Evolutionary conservation across 2,329 filamentous ascomycete species (phyloP).

Genomic region (Calycina herbarum): DNA sequence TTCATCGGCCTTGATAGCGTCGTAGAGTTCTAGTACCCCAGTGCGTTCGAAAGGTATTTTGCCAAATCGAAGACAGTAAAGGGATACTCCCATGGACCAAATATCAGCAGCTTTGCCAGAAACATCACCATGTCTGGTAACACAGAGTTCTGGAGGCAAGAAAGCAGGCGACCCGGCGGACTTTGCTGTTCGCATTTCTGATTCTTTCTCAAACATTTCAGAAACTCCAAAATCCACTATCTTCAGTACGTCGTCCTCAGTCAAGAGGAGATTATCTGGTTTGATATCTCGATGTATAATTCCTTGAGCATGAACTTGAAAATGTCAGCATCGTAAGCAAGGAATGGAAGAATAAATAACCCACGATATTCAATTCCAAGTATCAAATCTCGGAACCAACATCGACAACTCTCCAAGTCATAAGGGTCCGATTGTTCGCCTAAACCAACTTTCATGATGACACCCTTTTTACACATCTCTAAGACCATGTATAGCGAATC

Average conservation of each 20-base stretch:
- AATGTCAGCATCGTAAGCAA: background rate
- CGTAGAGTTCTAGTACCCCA: slow-evolving; percentile 82
- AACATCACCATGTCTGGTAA: slow-evolving; percentile 80
- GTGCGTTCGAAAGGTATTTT: slow-evolving; percentile 80
- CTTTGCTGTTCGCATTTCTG: slow-evolving; percentile 87
- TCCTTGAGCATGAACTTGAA: slow-evolving; percentile 81
- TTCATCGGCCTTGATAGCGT: slow-evolving; percentile 76
- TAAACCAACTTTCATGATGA: slow-evolving; percentile 94
- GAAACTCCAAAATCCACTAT: slow-evolving; percentile 99
- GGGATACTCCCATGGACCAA: slow-evolving; percentile 96
- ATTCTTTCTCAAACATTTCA: slow-evolving; percentile 92
- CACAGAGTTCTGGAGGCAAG: slow-evolving; percentile 87
- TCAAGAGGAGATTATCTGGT: slow-evolving; percentile 91
- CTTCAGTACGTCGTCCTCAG: slow-evolving; percentile 89
- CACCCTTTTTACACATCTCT: slow-evolving; percentile 98
- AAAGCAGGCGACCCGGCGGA: slow-evolving; percentile 95
- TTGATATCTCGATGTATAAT: slow-evolving; percentile 98
- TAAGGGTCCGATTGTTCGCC: slow-evolving; percentile 82
- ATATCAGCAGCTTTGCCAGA: slow-evolving; percentile 90
- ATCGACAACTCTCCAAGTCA: slow-evolving; percentile 75
- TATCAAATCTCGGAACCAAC: slow-evolving; percentile 93
- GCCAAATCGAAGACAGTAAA: slow-evolving; percentile 91
- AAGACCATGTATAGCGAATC: slow-evolving; percentile 98
- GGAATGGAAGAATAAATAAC: slow-evolving; percentile 37
- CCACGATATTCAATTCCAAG: slow-evolving; percentile 88